These are phyloP conservation scores for Sordariomycetes sp. DNA, from an alignment of 2,329 filamentous ascomycete species.

Conservation along the genomic window DNA sequence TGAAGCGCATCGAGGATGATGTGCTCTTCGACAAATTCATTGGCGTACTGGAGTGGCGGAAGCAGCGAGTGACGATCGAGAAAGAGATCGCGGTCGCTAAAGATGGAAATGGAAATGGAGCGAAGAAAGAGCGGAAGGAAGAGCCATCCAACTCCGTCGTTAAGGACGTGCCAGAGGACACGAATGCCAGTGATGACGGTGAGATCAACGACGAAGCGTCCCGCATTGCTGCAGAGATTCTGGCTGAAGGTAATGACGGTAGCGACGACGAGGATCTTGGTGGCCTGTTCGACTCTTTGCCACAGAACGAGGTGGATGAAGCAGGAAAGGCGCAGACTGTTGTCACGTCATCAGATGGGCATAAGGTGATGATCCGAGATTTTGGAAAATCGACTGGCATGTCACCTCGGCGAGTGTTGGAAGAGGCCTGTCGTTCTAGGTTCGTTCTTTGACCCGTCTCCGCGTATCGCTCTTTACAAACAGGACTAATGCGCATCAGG, in stretches of 20 bases:
- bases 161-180: slow-evolving; percentile 1
- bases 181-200: slow-evolving; percentile 22
- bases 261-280: slow-evolving; percentile 44
- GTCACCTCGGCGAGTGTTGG: slow-evolving; percentile 65
- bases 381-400: slow-evolving; percentile 79
- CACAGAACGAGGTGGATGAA: slow-evolving; percentile 50
- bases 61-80: slow-evolving; percentile 48
- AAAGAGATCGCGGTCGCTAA: slow-evolving; percentile 47
- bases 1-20: slow-evolving; percentile 70
- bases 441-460: slow-evolving; percentile 19
- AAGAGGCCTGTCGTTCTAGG: slow-evolving; percentile 82
- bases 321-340: slow-evolving; percentile 47
- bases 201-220: slow-evolving; percentile 48
- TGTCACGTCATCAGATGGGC: slow-evolving; percentile 40
- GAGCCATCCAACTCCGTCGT: slow-evolving; percentile 6
- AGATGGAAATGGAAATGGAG: no score
- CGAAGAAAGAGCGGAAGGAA: slow-evolving; percentile 14
- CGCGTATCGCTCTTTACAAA: background rate
- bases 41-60: slow-evolving; percentile 58
- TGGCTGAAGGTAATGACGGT: slow-evolving; percentile 38
- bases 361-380: slow-evolving; percentile 59
- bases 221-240: slow-evolving; percentile 47
- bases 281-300: slow-evolving; percentile 49
- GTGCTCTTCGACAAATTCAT: slow-evolving; percentile 61
- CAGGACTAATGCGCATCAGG: no score